Evolutionary conservation across 768 basidiomycete genomes (phyloP).

Genomic region (Termitomyces sp.): DNA sequence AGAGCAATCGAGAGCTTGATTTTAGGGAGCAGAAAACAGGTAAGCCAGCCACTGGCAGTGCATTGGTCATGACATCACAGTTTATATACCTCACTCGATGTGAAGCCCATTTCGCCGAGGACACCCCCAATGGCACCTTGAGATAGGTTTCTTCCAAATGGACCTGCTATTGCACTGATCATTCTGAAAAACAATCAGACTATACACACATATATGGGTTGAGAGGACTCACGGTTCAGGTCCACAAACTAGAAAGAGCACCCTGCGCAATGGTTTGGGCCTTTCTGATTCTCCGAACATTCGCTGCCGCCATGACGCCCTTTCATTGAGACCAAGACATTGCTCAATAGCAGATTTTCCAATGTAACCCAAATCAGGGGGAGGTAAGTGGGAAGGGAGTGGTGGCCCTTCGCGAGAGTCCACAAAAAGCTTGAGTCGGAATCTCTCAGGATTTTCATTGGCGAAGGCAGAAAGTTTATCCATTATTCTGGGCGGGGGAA

Average conservation of each 20-base stretch:
- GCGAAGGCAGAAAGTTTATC: slow-evolving; percentile 46
- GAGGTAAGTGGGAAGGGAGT: slow-evolving; percentile 12
- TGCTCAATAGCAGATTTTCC: slow-evolving; percentile 40
- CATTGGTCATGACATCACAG: slow-evolving; percentile 26
- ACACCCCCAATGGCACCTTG: slow-evolving; percentile 69
- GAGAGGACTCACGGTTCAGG: slow-evolving; percentile 63
- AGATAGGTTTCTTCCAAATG: slow-evolving; percentile 68
- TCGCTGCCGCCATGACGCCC: slow-evolving; percentile 30
- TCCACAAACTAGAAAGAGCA: slow-evolving; percentile 74
- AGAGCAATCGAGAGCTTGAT: neutral
- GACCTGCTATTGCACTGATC: slow-evolving; percentile 70
- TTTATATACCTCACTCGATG: slow-evolving; percentile 64
- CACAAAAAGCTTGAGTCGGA: slow-evolving; percentile 59
- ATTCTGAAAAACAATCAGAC: slow-evolving; percentile 42
- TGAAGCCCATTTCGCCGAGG: slow-evolving; percentile 57
- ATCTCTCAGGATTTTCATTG: slow-evolving; percentile 42
- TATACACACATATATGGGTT: neutral
- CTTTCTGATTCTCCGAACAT: slow-evolving; percentile 18
- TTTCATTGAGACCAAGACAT: slow-evolving; percentile 25
- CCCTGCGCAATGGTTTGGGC: slow-evolving; percentile 26
- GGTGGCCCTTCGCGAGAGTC: slow-evolving; percentile 36
- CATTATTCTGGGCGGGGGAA: slow-evolving; percentile 64
- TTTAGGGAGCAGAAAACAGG: neutral
- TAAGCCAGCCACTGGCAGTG: neutral
- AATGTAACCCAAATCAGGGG: slow-evolving; percentile 48